Evolutionary conservation across 73 alveolate genomes (phyloP).

Genomic region (Blepharisma japonicum): DNA sequence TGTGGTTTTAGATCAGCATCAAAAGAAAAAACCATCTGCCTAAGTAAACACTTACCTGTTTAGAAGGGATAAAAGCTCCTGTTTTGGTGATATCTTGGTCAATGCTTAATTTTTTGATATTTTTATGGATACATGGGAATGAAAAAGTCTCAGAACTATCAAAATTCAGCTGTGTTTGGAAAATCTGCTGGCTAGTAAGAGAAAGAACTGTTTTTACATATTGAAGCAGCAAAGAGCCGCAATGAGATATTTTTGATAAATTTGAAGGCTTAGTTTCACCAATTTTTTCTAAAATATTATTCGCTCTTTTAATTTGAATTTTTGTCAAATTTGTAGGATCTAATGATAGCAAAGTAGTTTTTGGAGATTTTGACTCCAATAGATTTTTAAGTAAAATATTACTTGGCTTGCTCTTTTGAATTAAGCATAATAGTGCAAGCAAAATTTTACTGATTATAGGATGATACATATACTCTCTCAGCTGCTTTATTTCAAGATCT

Average conservation of each 20-base stretch:
- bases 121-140: no score
- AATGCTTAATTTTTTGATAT: no score
- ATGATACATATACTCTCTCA: slow-evolving; percentile 2
- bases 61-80: neutral
- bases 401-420: slow-evolving; percentile 8
- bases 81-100: neutral
- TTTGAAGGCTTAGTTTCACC: neutral
- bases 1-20: neutral
- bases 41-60: neutral
- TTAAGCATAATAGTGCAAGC: neutral
- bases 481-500: neutral
- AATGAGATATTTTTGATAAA: neutral
- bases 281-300: neutral
- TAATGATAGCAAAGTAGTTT: neutral
- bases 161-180: neutral
- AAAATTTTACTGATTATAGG: neutral
- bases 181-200: neutral
- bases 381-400: neutral
- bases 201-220: neutral
- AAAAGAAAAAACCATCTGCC: neutral
- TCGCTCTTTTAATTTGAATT: slow-evolving; percentile 6
- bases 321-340: neutral
- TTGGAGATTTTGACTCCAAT: neutral
- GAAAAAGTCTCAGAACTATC: no score
- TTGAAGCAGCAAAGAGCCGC: neutral